Evolutionary conservation across 2,329 filamentous ascomycete genomes (phyloP).

Genomic region (Macroventuria anomochaeta): DNA sequence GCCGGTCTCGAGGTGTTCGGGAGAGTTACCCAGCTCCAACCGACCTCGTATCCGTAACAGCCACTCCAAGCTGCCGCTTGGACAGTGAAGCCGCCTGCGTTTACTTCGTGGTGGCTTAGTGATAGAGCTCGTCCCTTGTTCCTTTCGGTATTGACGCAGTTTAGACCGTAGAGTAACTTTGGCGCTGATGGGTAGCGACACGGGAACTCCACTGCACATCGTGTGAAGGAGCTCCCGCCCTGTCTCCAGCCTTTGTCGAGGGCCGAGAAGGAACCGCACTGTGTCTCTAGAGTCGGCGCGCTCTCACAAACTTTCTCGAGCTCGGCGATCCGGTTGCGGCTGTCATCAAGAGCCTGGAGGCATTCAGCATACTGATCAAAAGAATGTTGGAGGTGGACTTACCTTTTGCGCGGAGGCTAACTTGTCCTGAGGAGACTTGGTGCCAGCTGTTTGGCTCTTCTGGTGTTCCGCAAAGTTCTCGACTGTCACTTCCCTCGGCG

Average conservation of each 20-base stretch:
- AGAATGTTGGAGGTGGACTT: neutral
- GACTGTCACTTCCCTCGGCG: neutral
- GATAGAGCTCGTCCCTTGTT: neutral
- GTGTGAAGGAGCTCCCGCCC: neutral
- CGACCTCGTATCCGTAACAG: neutral
- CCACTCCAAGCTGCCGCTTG: neutral
- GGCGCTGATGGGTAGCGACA: neutral
- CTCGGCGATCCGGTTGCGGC: neutral
- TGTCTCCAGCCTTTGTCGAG: neutral
- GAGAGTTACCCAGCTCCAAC: neutral
- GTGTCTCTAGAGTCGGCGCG: neutral
- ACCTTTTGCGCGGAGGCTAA: neutral
- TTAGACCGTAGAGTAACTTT: neutral
- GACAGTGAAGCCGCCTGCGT: neutral
- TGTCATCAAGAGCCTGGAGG: neutral
- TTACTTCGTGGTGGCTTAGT: neutral
- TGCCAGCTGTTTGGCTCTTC: neutral
- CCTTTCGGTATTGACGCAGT: neutral
- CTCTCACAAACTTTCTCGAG: neutral
- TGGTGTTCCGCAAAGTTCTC: neutral
- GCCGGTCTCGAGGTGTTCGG: slow-evolving; percentile 1
- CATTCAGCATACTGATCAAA: neutral
- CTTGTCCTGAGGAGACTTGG: neutral
- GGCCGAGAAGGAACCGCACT: neutral
- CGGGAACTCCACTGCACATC: neutral